Base-by-base conservation (phyloP, 495 filamentous ascomycete species). In the Aspergillus avenaceus region DNA sequence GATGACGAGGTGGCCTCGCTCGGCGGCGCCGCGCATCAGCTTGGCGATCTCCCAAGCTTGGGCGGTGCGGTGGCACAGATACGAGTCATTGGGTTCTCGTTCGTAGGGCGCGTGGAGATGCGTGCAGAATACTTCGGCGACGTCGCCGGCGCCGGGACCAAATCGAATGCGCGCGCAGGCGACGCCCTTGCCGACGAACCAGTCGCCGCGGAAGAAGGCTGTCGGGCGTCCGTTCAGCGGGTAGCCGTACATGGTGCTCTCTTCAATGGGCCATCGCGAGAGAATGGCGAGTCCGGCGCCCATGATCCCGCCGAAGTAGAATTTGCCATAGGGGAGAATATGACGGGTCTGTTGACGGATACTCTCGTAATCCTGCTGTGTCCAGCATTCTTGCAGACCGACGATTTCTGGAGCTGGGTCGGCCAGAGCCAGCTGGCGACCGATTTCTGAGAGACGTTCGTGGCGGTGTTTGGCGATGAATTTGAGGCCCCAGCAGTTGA, bases 41-140 rank as follows among this genome's bases (percentile, higher is more conserved):
- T 95, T 96, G 26, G 91, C 79, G 41, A 97, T 90, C 69, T 97
- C 88, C 93, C 93, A 98, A n/a, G 93, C 86, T 66, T 98, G 93
- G 0, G 93, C 89, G 4, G 85, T 88, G 21, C 91, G 86, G 58
- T 97, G 95, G 64, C 87, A 90, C 19, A 90, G 60, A 63, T 97
- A 97, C 21, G 87, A 90, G 61, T 96, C 90, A 52, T 90, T 66
- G 18, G 80, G 83, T 60, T 89, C 82, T 36, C 75, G 71, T 61
- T 93, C 87, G 63, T 98, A 97, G 3, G 90, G 90, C 8, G 93
- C 87, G 63, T 97, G 93, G 4, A 96, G 78, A 76, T 95, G 90
- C 21, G 93, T 98, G 62, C 88, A 92, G 66, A 98, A 97, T 1
- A 97, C 90, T 62, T 97, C 92, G 3, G 70, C 73, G n/a, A 93